Base-by-base conservation (phyloP, 2,329 filamentous ascomycete genomes). In the Xylaria sp. region DNA sequence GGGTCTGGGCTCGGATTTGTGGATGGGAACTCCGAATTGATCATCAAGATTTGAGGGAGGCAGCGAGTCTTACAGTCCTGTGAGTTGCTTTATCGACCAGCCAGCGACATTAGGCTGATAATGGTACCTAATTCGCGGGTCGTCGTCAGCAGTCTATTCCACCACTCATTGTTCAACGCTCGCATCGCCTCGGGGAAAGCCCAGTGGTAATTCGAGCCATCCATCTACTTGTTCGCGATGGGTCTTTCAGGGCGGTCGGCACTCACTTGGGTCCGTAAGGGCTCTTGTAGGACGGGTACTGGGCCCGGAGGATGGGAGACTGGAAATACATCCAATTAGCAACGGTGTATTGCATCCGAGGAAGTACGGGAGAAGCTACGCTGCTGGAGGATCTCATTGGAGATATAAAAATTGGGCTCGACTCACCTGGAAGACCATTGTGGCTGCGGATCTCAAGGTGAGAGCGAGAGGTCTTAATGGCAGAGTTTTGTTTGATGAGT, bases 201-300 rank as follows among this genome's bases (percentile, higher is more conserved):
- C 13, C 12, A n/a, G 8, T 30, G 36, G 36, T 5, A 23, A 18
- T 20, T 50, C 36, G 10, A 23, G n/a, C 3, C 2, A 41, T n/a
- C 10, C 23, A 32, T 46, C 32, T 28, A 45, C 48, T 12, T 32
- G 25, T 13, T 15, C 23, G 25, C 6, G 46, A n/a, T 9, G 30
- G 1, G 46, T 18, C 46, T 36, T 60, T 15, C 8, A 15, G 20
- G 39, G 57, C 41, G 32, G 36, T 63, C 41, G 69, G 78, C 79
- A 81, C 84, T 82, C 87, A 91, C 89, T 89, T 90, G 61, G 89
- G 89, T 78, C 87, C 89, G 78, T 88, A 90, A 73, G 84, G 82
- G 81, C 87, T 90, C 82, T 85, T 86, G 84, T 89, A 90, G 69
- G 78, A 72, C 55, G 79, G 77, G 70, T 73, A 77, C 71, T 79